Evolutionary conservation across 805 yeast species (phyloP).

Genomic region (Alloascoidea hylecoeti): DNA sequence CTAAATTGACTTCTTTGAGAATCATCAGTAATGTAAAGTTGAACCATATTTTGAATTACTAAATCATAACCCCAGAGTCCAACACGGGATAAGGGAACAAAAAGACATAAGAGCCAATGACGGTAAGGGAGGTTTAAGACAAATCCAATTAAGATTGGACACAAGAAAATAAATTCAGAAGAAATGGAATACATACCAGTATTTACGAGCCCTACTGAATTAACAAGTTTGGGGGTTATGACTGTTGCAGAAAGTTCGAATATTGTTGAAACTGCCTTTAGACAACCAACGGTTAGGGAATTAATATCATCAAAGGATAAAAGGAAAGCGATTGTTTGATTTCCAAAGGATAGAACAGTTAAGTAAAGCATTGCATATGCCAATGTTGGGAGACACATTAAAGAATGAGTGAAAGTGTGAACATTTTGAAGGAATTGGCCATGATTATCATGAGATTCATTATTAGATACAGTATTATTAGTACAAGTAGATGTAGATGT

Average conservation of each 20-base stretch:
- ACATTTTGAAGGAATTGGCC: background rate
- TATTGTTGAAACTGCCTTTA: conserved; percentile 18
- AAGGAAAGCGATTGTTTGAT: conserved; percentile 21
- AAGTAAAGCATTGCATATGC: conserved; percentile 17
- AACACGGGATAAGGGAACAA: conserved; percentile 18
- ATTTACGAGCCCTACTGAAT: conserved; percentile 14
- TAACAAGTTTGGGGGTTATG: conserved; percentile 16
- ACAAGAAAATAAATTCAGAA: conserved; percentile 16
- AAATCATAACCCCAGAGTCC: conserved; percentile 29
- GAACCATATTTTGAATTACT: conserved; percentile 15
- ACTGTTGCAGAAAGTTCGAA: conserved; percentile 21
- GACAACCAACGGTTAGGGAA: conserved; percentile 17
- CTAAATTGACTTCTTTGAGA: background rate
- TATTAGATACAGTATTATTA: too few relatives aligned
- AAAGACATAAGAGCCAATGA: conserved; percentile 12
- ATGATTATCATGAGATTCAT: background rate
- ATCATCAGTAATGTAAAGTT: conserved; percentile 1
- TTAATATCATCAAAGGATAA: conserved; percentile 16
- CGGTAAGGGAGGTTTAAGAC: conserved; percentile 5
- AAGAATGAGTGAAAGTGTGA: conserved; percentile 13
- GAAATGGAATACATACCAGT: conserved; percentile 17
- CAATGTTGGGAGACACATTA: conserved; percentile 17
- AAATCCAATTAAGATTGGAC: conserved; percentile 13
- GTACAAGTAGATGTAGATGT: conserved; percentile 2
- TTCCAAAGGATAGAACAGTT: conserved; percentile 24